Evolutionary conservation across 495 filamentous ascomycete species (phyloP).

Genomic region (Daldinia loculata): DNA sequence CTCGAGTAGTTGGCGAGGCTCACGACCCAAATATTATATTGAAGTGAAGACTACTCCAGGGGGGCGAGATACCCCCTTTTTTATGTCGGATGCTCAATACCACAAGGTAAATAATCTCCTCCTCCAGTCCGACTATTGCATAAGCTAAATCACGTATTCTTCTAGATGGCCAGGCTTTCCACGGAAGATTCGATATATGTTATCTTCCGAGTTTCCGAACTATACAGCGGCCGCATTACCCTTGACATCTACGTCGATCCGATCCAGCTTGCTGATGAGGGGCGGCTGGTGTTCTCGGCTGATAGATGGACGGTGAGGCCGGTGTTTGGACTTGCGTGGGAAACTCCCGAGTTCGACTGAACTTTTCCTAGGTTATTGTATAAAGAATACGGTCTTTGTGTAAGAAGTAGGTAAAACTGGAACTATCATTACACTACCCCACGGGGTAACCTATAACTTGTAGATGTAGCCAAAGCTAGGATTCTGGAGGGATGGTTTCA

Average conservation of each 20-base stretch:
- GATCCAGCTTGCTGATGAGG: conserved; percentile 24
- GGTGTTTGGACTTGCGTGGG: background rate
- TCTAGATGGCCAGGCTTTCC: conserved; percentile 32
- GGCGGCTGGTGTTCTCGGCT: conserved; percentile 40
- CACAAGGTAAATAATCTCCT: conserved; percentile 41
- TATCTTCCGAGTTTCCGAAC: conserved; percentile 55
- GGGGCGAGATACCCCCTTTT: conserved; percentile 50
- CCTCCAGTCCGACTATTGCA: background rate
- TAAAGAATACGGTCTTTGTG: background rate
- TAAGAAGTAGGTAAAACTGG: background rate
- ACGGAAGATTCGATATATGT: conserved; percentile 45
- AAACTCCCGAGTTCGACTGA: background rate
- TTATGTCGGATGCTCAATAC: conserved; percentile 55
- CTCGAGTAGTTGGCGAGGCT: conserved; percentile 32
- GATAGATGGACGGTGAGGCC: conserved; percentile 47
- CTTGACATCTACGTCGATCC: conserved; percentile 55
- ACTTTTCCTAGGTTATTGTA: too few relatives aligned
- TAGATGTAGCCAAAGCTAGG: too few relatives aligned
- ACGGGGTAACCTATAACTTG: background rate
- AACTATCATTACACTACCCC: background rate
- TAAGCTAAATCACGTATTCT: background rate
- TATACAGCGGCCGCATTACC: conserved; percentile 44
- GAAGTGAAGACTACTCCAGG: conserved; percentile 60
- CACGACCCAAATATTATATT: conserved; percentile 51
- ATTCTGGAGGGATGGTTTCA: too few relatives aligned